Conservation (phyloP, 352 stramenopile species). For the Peronospora destructor region DNA sequence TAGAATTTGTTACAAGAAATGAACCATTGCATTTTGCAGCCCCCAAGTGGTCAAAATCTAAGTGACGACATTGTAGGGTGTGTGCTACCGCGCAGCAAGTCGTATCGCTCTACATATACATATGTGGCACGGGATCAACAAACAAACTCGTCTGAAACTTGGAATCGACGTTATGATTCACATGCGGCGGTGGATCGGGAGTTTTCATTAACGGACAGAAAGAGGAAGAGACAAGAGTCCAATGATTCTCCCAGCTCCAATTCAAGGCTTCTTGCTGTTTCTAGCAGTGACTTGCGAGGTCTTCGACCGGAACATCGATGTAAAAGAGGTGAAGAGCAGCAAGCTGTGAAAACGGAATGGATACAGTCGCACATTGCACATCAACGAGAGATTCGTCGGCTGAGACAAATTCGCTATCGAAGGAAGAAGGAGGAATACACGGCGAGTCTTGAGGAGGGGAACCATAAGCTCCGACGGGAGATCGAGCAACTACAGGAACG, state of each 20-base stretch:
- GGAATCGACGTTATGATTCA: neutral
- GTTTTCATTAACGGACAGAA: conserved; percentile 1
- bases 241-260: conserved; percentile 3
- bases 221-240: conserved; percentile 8
- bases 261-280: conserved; percentile 9
- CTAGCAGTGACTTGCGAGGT: neutral
- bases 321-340: conserved; percentile 4
- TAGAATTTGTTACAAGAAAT: neutral
- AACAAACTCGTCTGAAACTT: neutral
- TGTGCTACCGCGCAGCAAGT: conserved; percentile 3
- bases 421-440: conserved; percentile 17
- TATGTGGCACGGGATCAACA: neutral
- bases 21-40: conserved; percentile 3
- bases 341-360: conserved; percentile 6
- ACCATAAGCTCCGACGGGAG: conserved; percentile 3
- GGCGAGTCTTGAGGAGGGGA: conserved; percentile 2
- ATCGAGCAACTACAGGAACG: conserved; percentile 11
- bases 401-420: conserved; percentile 19
- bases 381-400: conserved; percentile 14
- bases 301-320: conserved; percentile 2
- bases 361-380: conserved; percentile 2
- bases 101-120: neutral
- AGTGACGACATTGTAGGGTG: conserved; percentile 6
- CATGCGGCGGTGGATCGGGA: neutral
- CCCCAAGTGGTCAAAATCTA: conserved; percentile 3